Conservation (phyloP, 768 basidiomycete genomes). For the Exsudoporus frostii region DNA sequence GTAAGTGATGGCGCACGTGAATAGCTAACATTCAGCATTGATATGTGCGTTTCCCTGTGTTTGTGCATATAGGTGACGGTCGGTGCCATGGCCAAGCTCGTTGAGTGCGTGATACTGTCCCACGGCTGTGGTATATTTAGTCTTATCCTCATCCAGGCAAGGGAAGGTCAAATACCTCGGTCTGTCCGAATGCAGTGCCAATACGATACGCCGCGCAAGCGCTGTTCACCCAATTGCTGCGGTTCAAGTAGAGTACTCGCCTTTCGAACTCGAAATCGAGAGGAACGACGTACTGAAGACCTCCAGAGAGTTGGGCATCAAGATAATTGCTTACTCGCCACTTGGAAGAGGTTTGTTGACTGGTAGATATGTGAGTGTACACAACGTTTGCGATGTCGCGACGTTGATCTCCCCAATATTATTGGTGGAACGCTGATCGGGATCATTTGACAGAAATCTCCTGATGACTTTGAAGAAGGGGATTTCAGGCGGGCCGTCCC, state of each 20-base stretch:
- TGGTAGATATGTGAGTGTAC: slow-evolving; percentile 37
- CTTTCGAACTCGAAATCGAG: slow-evolving; percentile 48
- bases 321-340: slow-evolving; percentile 50
- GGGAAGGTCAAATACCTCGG: slow-evolving; percentile 49
- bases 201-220: slow-evolving; percentile 47
- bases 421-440: background rate
- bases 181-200: slow-evolving; percentile 48
- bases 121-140: background rate
- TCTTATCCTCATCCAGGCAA: slow-evolving; percentile 21
- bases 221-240: slow-evolving; percentile 49
- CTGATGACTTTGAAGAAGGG: slow-evolving; percentile 29
- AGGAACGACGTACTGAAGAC: slow-evolving; percentile 41
- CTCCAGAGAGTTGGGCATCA: slow-evolving; percentile 47
- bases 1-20: slow-evolving; percentile 15
- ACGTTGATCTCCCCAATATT: background rate
- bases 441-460: slow-evolving; percentile 25
- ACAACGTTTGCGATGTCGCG: no score
- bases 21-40: background rate
- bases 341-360: slow-evolving; percentile 52
- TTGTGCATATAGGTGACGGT: slow-evolving; percentile 35
- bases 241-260: slow-evolving; percentile 50
- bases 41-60: background rate
- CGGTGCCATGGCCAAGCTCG: slow-evolving; percentile 48
- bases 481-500: slow-evolving; percentile 27
- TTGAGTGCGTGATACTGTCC: slow-evolving; percentile 36